A percentile compares a stretch with the other conserved stretches of the same genome.
Conservation (phyloP, 768 basidiomycete genomes). For the Amanita subjunquillea region DNA sequence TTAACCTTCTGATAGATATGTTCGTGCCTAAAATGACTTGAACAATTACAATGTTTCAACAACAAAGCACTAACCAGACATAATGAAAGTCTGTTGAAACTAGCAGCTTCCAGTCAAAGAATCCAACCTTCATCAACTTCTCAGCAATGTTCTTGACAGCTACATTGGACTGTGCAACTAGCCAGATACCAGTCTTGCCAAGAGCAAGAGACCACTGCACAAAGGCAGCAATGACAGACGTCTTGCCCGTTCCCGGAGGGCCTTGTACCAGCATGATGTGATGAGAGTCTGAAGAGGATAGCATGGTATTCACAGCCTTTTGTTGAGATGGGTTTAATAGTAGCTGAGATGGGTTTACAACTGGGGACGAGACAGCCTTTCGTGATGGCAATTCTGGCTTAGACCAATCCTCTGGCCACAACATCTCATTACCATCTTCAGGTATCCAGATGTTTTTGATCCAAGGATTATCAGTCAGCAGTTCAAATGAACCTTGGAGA, state of each 20-base stretch:
- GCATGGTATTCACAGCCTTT: slow-evolving; percentile 37
- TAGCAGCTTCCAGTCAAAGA: slow-evolving; percentile 51
- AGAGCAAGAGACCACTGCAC: slow-evolving; percentile 34
- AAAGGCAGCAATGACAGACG: slow-evolving; percentile 60
- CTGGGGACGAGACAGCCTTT: not conserved
- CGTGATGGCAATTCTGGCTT: not conserved
- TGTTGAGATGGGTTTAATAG: slow-evolving; percentile 37
- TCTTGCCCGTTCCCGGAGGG: slow-evolving; percentile 67
- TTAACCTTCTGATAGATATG: slow-evolving; percentile 50
- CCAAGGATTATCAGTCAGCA: slow-evolving; percentile 34
- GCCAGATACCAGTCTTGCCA: slow-evolving; percentile 51
- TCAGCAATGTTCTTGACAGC: slow-evolving; percentile 88
- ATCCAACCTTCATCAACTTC: slow-evolving; percentile 48
- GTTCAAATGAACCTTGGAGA: slow-evolving; percentile 27
- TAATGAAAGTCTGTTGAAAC: slow-evolving; percentile 60
- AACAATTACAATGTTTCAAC: slow-evolving; percentile 1
- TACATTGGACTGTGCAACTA: slow-evolving; percentile 79
- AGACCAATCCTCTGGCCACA: slow-evolving; percentile 33
- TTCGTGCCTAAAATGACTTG: slow-evolving; percentile 54
- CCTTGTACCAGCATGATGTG: slow-evolving; percentile 37
- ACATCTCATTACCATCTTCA: slow-evolving; percentile 15
- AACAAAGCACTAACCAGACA: slow-evolving; percentile 39
- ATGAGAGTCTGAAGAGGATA: slow-evolving; percentile 23
- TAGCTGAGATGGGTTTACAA: not conserved
- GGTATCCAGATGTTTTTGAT: slow-evolving; percentile 39